Base-by-base conservation (phyloP, 139 green algal species). In the Chlorella sorokiniana region DNA sequence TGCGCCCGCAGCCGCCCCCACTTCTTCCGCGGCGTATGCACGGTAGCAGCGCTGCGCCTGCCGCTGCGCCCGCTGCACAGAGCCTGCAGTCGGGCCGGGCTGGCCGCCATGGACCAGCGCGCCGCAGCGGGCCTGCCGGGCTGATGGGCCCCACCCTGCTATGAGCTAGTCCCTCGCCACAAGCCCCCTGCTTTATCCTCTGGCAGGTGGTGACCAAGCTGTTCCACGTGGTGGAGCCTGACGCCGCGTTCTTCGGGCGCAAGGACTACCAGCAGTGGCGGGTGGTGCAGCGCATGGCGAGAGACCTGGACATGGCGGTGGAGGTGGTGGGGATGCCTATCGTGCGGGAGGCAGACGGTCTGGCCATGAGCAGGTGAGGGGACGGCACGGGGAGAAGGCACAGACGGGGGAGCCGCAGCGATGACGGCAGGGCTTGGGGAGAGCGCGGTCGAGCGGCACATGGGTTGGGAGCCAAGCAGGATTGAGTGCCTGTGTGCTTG, bases 251-350 rank as follows among this genome's bases (percentile, higher is more conserved):
- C 64, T 99, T 99, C 85, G 97, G 97, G 25, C 87, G 83, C 16
- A 98, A 99, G 88, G 97, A 99, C 88, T 99, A 96, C 88, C 97
- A 99, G 91, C 97, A 99, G 89, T 95, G 83, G 90, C 86, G 91
- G 10, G 74, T 99, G 27, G 93, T 99, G 33, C 29, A 83, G 35
- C 88, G 91, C 59, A 97, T 99, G 93, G 92, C 91, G 48, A 71
- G 94, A 0, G 96, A 99, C 76, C 88, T 99, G 52, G 91, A 98
- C 86, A 97, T 99, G 83, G 87, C 59, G 2, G 83, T 99, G 1
- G 67, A 84, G 37, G 88, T 99, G 14, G 89, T 99, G 38, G 94
- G 95, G n/a, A 84, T 93, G 84, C 90, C 91, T 16, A 96, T 98
- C 48, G 73, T 89, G 81, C 86, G 97, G 8, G 97, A 99, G 72